Base-by-base conservation (phyloP, 1,284 basidiomycete species). In the Moniliophthora roreri region DNA sequence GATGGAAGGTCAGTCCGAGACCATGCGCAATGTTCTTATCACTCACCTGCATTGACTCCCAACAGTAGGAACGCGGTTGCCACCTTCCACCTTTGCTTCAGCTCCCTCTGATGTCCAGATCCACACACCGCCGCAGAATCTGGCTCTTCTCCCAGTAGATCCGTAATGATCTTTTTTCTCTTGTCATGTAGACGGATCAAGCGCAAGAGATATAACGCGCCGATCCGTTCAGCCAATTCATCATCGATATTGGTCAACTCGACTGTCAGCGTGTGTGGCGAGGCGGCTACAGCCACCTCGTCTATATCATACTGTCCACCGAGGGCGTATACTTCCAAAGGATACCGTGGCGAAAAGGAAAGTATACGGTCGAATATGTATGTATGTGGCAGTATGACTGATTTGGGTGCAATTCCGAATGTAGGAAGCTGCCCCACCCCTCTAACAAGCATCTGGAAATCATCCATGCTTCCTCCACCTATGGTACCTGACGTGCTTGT, bases 241-340 rank as follows among this genome's bases (percentile, higher is more conserved):
- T 81, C 78, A 1, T 66, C 68, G 38, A 81, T 63, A 1, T 60
- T 65, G 1, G 69, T 63, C 3, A 79, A 64, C 1, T 69, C 60
- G 38, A 67, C 67, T 1, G 69, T 69, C 8, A 80, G 66, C 2
- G 78, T 67, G 57, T 77, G 72, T 1, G 70, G 65, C 0, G 76
- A 78, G 0, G 70, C 65, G 8, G 62, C 58, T 1, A 72, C 66
- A 0, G 77, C 77, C 9, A 81, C 66, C 0, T 69, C 65, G 26
- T 69, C 57, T 9, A 78, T 60, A 32, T 66, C 56, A 56, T 73
- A 67, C 36, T 67, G 62, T 0, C 70, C 76, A 1, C 75, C 77
- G 2, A 80, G 63, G 0, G 71, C 62, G 59, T 79, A 81, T 0
- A 78, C 52, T 13, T 74, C 65, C 8, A 80, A 60, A 0, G 77